These are phyloP conservation scores for Aspergillus biplanus DNA, from an alignment of 495 filamentous ascomycete genomes.

Conservation along the genomic window DNA sequence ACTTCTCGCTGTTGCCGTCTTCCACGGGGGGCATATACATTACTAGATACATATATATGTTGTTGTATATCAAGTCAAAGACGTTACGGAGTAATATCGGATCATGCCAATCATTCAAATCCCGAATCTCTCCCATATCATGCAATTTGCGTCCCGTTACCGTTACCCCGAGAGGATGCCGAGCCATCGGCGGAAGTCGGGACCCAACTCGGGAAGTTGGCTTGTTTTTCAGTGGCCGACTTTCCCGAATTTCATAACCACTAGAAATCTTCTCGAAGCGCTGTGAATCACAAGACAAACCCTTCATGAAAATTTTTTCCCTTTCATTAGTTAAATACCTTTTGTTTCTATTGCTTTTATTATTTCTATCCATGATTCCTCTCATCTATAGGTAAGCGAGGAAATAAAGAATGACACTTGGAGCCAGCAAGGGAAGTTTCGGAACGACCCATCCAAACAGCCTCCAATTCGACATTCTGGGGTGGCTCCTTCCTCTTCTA, in stretches of 20 bases:
- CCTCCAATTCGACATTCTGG: neutral
- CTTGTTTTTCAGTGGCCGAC: conserved; percentile 19
- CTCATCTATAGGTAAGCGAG: neutral
- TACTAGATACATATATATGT: too few relatives aligned
- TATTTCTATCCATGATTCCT: neutral
- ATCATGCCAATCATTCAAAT: neutral
- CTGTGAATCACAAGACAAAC: too few relatives aligned
- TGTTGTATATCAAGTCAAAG: neutral
- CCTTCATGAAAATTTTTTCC: neutral
- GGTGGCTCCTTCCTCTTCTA: conserved; percentile 1
- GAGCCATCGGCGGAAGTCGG: conserved; percentile 30
- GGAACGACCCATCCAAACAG: too few relatives aligned
- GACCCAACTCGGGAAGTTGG: conserved; percentile 25
- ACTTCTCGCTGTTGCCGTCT: too few relatives aligned
- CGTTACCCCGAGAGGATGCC: conserved; percentile 19
- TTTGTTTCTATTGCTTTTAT: neutral
- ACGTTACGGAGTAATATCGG: neutral
- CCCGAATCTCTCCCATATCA: neutral
- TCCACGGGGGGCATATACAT: too few relatives aligned
- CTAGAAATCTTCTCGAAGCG: neutral
- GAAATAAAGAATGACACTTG: neutral
- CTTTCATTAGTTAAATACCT: neutral
- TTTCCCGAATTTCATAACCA: neutral
- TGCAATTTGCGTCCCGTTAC: neutral
- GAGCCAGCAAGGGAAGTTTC: too few relatives aligned